Evolutionary conservation across 352 stramenopile genomes (phyloP).

Genomic region (Saprolegnia parasitica): DNA sequence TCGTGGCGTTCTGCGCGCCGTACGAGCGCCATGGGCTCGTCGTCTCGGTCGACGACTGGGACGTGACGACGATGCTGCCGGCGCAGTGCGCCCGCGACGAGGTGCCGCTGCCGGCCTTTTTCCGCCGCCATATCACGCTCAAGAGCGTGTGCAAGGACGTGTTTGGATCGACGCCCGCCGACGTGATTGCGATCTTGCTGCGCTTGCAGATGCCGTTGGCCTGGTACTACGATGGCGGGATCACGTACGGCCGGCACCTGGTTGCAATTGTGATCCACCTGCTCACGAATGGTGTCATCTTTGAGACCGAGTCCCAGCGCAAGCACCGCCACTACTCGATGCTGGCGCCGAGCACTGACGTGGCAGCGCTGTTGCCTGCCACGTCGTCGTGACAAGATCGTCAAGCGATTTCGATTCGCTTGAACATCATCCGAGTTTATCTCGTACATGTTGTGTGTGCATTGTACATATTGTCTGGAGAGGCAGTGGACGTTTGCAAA

Average conservation of each 20-base stretch:
- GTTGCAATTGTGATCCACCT: not conserved
- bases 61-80: constrained; percentile 2
- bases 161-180: not conserved
- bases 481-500: too few relatives aligned
- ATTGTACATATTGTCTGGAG: too few relatives aligned
- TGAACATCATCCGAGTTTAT: too few relatives aligned
- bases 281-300: not conserved
- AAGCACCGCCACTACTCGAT: too few relatives aligned
- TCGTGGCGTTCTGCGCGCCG: not conserved
- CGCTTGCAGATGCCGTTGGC: constrained; percentile 1
- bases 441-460: too few relatives aligned
- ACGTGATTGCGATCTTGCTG: constrained; percentile 7
- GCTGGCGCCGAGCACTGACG: too few relatives aligned
- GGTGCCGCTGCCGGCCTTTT: constrained; percentile 2
- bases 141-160: not conserved
- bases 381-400: too few relatives aligned
- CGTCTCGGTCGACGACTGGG: constrained; percentile 6
- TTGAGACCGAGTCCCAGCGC: constrained; percentile 1
- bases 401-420: too few relatives aligned
- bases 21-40: not conserved
- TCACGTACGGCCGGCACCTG: not conserved
- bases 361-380: too few relatives aligned
- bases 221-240: not conserved
- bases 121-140: not conserved
- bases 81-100: not conserved